A percentile compares a stretch with the other conserved stretches of the same genome.
These are phyloP conservation scores for Erythrobasidium yunnanense DNA, from an alignment of 768 basidiomycete genomes.

Conservation along the genomic window DNA sequence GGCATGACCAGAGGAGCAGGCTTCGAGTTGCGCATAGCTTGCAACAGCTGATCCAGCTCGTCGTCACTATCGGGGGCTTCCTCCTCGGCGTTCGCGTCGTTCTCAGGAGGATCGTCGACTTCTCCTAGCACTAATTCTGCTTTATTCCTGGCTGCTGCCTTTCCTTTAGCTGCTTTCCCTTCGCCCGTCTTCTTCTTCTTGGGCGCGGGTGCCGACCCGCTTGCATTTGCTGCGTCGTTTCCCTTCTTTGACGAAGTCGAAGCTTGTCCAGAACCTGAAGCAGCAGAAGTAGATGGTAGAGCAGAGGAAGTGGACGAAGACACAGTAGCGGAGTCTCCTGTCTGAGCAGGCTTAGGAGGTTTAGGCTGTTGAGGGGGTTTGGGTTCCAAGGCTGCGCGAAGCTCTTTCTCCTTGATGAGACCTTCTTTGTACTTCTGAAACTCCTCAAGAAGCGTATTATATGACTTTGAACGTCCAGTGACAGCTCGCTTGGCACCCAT, in stretches of 20 bases:
- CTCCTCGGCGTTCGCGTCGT: not conserved
- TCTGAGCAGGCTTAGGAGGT: not conserved
- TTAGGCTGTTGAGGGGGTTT: not conserved
- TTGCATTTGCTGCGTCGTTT: too few species aligned
- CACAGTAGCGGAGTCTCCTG: not conserved
- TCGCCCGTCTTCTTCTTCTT: constrained; percentile 20
- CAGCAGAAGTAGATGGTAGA: not conserved
- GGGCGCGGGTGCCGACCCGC: not conserved
- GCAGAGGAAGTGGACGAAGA: not conserved
- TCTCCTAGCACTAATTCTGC: constrained; percentile 20
- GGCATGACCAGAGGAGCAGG: constrained; percentile 4
- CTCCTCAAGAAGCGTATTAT: constrained; percentile 77
- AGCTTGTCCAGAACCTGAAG: not conserved
- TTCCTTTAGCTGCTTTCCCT: not conserved
- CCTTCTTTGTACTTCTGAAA: constrained; percentile 40
- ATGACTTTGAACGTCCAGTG: constrained; percentile 65
- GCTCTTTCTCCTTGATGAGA: not conserved
- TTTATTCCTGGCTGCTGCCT: constrained; percentile 7
- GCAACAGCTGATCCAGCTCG: constrained; percentile 20
- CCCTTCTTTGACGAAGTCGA: not conserved
- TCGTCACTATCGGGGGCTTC: constrained; percentile 23
- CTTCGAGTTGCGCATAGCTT: constrained; percentile 9
- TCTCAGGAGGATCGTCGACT: constrained; percentile 22
- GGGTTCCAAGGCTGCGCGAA: not conserved
- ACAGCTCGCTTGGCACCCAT: constrained; percentile 95